Conservation (phyloP, 2,329 filamentous ascomycete species). For the Davidsoniella eucalypti region DNA sequence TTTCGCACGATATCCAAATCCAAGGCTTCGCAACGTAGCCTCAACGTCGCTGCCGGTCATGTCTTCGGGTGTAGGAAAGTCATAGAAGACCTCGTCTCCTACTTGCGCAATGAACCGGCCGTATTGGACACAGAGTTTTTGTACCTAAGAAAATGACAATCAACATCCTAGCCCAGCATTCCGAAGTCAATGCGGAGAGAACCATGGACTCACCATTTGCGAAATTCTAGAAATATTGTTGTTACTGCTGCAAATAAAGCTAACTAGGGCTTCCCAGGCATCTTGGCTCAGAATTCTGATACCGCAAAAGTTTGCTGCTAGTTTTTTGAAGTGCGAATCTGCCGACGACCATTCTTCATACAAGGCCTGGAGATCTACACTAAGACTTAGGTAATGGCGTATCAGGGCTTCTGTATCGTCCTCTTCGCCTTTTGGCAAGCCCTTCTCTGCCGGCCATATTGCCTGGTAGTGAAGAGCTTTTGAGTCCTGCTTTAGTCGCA, state of each 20-base stretch:
- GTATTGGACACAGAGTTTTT: constrained; percentile 79
- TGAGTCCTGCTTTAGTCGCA: constrained; percentile 71
- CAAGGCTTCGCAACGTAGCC: constrained; percentile 58
- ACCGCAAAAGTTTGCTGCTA: constrained; percentile 73
- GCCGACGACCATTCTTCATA: constrained; percentile 77
- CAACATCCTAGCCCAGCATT: neutral
- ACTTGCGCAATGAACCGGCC: constrained; percentile 59
- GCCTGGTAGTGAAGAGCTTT: constrained; percentile 65
- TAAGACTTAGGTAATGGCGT: constrained; percentile 73
- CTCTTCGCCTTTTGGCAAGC: constrained; percentile 13
- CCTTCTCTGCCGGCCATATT: constrained; percentile 32
- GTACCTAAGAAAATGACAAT: constrained; percentile 31
- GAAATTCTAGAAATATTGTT: constrained; percentile 94
- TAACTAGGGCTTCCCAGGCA: constrained; percentile 83
- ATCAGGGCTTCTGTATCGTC: constrained; percentile 63
- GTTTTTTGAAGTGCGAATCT: constrained; percentile 77
- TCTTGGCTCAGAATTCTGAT: constrained; percentile 88
- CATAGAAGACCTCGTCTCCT: constrained; percentile 58
- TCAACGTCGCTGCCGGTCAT: constrained; percentile 66
- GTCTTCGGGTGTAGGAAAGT: constrained; percentile 64
- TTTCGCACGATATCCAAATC: constrained; percentile 87
- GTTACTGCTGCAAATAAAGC: constrained; percentile 97
- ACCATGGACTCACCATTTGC: constrained; percentile 52
- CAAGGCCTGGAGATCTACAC: constrained; percentile 54
- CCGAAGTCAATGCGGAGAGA: neutral